A percentile compares a stretch with the other conserved stretches of the same genome.
phyloP scores from a whole-genome alignment of 331 rosid species.

The Malus hybrid region DNA sequence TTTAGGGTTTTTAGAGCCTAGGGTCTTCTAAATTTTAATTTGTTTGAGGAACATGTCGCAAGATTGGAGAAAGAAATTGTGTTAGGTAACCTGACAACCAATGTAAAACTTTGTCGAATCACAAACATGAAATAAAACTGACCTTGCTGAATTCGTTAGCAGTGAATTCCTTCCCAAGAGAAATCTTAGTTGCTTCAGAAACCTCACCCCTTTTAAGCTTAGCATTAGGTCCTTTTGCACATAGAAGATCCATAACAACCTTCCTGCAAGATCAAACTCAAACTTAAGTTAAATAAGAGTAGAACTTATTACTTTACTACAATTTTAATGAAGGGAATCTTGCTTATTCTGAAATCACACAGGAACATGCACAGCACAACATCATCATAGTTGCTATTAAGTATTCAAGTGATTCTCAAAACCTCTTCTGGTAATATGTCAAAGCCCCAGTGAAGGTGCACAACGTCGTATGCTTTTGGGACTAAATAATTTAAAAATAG shows the following conservation, averaged over 20 bases:
- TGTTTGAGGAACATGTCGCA: no score
- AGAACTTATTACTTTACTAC: not conserved
- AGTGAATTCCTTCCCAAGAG: constrained; percentile 52
- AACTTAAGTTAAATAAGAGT: not conserved
- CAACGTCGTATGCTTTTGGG: not conserved
- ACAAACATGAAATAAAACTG: not conserved
- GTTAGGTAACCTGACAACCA: not conserved
- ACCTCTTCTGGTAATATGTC: not conserved
- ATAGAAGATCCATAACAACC: constrained; percentile 69
- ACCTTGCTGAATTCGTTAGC: constrained; percentile 75
- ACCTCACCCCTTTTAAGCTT: constrained; percentile 70
- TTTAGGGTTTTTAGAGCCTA: not conserved
- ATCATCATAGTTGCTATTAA: not conserved
- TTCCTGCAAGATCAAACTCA: constrained; percentile 47
- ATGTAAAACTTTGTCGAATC: not conserved
- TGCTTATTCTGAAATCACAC: not conserved
- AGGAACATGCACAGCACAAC: not conserved
- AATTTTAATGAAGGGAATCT: not conserved
- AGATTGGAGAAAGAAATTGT: not conserved
- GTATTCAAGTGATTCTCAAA: not conserved
- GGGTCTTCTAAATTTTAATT: not conserved
- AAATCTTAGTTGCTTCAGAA: constrained; percentile 50
- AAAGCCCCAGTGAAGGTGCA: not conserved
- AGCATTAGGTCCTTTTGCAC: constrained; percentile 47
- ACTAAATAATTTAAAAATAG: not conserved